Evolutionary conservation across 108 stramenopile species (phyloP).

Genomic region (Cyclotella sp.): DNA sequence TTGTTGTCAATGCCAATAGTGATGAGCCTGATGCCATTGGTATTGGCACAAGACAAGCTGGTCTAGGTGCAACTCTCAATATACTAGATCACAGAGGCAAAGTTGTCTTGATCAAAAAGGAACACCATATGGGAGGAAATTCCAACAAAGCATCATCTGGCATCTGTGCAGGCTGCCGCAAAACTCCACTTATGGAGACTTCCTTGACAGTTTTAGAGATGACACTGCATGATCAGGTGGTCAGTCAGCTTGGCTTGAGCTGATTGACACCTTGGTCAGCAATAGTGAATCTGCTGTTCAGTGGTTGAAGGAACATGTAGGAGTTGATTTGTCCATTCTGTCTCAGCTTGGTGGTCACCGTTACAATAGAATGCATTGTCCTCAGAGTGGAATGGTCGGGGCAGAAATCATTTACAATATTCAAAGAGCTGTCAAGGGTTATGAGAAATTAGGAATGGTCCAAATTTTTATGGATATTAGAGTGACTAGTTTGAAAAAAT

Average conservation of each 20-base stretch:
- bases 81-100: constrained; percentile 87
- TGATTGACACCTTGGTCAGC: constrained; percentile 77
- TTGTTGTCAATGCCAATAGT: constrained; percentile 15
- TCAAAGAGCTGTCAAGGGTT: constrained; percentile 80
- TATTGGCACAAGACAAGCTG: constrained; percentile 90
- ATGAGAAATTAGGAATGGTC: constrained; percentile 78
- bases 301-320: constrained; percentile 86
- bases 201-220: constrained; percentile 71
- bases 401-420: constrained; percentile 89
- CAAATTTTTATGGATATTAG: constrained; percentile 76
- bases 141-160: constrained; percentile 94
- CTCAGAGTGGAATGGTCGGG: constrained; percentile 89
- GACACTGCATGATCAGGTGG: constrained; percentile 87
- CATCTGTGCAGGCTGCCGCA: constrained; percentile 89
- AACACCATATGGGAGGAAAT: constrained; percentile 89
- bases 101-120: constrained; percentile 89
- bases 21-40: constrained; percentile 86
- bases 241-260: constrained; percentile 57
- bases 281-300: constrained; percentile 79
- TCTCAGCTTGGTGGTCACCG: constrained; percentile 92
- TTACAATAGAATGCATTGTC: constrained; percentile 86
- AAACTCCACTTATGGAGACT: constrained; percentile 69
- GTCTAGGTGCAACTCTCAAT: constrained; percentile 84
- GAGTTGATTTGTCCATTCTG: constrained; percentile 84
- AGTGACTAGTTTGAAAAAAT: constrained; percentile 66